A percentile compares a stretch with the other conserved stretches of the same genome.
Conservation (phyloP, 1,284 basidiomycete genomes). For the Rhodotorula mucilaginosa region DNA sequence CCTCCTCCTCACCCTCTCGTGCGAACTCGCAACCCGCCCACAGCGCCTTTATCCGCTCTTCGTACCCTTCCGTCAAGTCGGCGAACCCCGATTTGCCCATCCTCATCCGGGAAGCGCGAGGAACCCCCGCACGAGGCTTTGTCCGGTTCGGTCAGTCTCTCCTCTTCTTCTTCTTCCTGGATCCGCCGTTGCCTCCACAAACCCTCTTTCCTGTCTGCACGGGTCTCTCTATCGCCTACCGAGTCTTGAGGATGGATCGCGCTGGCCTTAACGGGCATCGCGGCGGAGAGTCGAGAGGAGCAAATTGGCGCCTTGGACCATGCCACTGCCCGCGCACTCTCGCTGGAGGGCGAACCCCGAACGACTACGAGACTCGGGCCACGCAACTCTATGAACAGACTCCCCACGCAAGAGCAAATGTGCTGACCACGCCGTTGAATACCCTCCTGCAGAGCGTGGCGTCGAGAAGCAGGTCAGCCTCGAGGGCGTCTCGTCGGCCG, state of each 20-base stretch:
- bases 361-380: too few species aligned
- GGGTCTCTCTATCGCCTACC: too few species aligned
- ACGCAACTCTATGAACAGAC: background rate
- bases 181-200: background rate
- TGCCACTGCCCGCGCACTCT: too few species aligned
- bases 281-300: too few species aligned
- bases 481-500: slow-evolving; percentile 65
- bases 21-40: slow-evolving; percentile 46
- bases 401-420: background rate
- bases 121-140: slow-evolving; percentile 81
- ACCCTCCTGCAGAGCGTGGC: slow-evolving; percentile 60
- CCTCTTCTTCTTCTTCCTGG: background rate
- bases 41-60: slow-evolving; percentile 66
- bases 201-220: background rate
- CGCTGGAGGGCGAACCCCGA: too few species aligned
- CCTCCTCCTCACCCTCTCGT: background rate
- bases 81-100: slow-evolving; percentile 87
- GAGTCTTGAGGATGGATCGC: too few species aligned
- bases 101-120: slow-evolving; percentile 83
- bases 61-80: slow-evolving; percentile 78
- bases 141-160: slow-evolving; percentile 76
- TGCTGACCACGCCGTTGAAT: background rate
- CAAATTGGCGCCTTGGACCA: too few species aligned
- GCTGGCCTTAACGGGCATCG: too few species aligned
- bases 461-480: slow-evolving; percentile 75